These are phyloP conservation scores for Escovopsis weberi DNA, from an alignment of 2,329 filamentous ascomycete species.

Conservation along the genomic window DNA sequence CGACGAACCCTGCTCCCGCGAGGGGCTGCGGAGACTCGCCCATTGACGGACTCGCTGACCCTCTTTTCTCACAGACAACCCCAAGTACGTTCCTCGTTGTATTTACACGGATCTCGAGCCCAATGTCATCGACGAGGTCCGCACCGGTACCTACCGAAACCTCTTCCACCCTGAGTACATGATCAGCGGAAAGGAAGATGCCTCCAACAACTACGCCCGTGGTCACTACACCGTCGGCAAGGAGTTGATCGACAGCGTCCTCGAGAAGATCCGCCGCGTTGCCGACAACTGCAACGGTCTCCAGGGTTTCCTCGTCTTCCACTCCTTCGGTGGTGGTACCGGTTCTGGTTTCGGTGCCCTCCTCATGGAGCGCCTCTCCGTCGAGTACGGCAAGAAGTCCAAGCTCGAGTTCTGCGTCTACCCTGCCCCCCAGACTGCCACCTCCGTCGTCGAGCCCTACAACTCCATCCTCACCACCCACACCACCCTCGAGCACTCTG, in stretches of 20 bases:
- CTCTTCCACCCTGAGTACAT: slow-evolving; percentile 99
- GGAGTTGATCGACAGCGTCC: slow-evolving; percentile 94
- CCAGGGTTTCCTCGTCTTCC: slow-evolving; percentile 98
- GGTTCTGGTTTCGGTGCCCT: slow-evolving; percentile 97
- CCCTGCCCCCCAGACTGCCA: slow-evolving; percentile 91
- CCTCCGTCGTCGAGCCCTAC: slow-evolving; percentile 97
- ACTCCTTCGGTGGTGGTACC: slow-evolving; percentile 98
- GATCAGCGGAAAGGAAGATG: slow-evolving; percentile 99
- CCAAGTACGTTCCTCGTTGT: slow-evolving; percentile 96
- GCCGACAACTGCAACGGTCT: slow-evolving; percentile 97
- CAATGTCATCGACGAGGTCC: slow-evolving; percentile 98
- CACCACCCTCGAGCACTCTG: slow-evolving; percentile 97
- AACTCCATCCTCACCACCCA: slow-evolving; percentile 99
- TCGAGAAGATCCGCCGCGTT: slow-evolving; percentile 95
- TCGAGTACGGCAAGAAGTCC: slow-evolving; percentile 99
- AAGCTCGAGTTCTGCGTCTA: slow-evolving; percentile 99
- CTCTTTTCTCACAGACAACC: slow-evolving; percentile 51
- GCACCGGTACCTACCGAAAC: slow-evolving; percentile 87
- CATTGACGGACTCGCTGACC: neutral
- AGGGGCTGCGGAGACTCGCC: neutral
- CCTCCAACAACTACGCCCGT: slow-evolving; percentile 99
- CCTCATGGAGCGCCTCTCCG: slow-evolving; percentile 95
- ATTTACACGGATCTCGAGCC: slow-evolving; percentile 99
- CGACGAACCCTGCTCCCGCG: too few species aligned
- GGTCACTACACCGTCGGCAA: slow-evolving; percentile 99